Conservation (phyloP, 257 asterid species). For the Solanum okadae region DNA sequence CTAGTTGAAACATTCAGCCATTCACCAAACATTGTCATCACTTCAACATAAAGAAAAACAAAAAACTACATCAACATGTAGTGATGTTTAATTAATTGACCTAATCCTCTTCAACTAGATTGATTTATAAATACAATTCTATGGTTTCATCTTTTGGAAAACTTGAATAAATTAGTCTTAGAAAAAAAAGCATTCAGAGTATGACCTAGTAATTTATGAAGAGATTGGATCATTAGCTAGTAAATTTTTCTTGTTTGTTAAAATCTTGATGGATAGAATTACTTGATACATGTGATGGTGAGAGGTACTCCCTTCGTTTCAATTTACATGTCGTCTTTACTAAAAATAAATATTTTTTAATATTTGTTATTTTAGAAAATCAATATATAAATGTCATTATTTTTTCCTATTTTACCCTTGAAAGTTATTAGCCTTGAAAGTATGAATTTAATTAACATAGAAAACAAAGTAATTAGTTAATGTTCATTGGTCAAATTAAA, state of each 20-base stretch:
- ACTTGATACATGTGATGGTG: background rate
- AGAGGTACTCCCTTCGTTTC: background rate
- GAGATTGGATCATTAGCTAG: background rate
- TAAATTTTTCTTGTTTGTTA: background rate
- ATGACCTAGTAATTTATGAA: background rate
- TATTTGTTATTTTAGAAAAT: too few species aligned
- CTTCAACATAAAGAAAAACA: slow-evolving; percentile 15
- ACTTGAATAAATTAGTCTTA: background rate
- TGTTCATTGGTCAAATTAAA: background rate
- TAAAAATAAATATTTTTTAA: too few species aligned
- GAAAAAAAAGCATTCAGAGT: background rate
- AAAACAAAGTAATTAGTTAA: too few species aligned
- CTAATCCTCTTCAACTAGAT: slow-evolving; percentile 9
- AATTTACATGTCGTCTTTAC: background rate
- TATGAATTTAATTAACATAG: background rate
- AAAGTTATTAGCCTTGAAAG: background rate
- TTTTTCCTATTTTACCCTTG: background rate
- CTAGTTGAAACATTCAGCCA: background rate
- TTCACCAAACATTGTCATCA: slow-evolving; percentile 19
- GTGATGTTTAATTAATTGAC: slow-evolving; percentile 23
- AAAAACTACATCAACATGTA: background rate
- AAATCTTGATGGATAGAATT: background rate
- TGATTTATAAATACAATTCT: background rate
- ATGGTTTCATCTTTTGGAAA: background rate
- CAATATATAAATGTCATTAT: too few species aligned